Evolutionary conservation across 2,329 filamentous ascomycete genomes (phyloP), one percentile per base, ranked within the genome.

Genomic region (Colletotrichum agaves): DNA sequence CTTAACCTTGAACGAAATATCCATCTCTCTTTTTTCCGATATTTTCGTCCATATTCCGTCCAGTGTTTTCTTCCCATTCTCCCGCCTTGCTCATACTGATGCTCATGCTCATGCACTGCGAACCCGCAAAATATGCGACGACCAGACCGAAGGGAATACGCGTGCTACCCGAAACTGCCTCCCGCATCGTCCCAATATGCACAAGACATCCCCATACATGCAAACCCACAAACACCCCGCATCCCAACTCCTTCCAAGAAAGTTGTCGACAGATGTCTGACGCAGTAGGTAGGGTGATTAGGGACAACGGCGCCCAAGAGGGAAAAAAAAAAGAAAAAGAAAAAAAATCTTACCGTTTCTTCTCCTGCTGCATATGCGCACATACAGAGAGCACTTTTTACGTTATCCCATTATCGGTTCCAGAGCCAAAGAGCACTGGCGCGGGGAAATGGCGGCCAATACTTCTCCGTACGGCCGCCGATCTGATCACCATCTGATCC

Each of bases 321-420:
- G 27, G 1, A 27, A 27, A 27, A 27, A 27, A n/a, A n/a, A n/a
- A n/a, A n/a, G 27, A 1, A 27, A 27, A 27, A 27, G 6, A n/a
- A n/a, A n/a, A n/a, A 27, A 27, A 2, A 7, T 2, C 27, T 17
- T 44, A 17, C 10, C 31, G 11, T 63, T 64, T 58, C 61, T 67
- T 67, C 61, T 63, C 47, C 35, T 7, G 10, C 35, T 27, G 17
- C 11, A 46, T n/a, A 27, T 43, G 37, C 19, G 21, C 50, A 33
- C 47, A 31, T n/a, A 63, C 15, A n/a, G 6, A 52, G 57, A 60
- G 19, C 60, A 63, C 60, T 44, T 57, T 67, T 67, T 67, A 67
- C 63, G 52, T 67, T 44, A 27, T 50, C 47, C 8, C 23, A 27
- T 17, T 23, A 7, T 50, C 27, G 21, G 19, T 37, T 15, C 35